Evolutionary conservation across 345 rosid genomes (phyloP), one percentile per base, ranked within the genome.

Genomic region (Citrus australasica): DNA sequence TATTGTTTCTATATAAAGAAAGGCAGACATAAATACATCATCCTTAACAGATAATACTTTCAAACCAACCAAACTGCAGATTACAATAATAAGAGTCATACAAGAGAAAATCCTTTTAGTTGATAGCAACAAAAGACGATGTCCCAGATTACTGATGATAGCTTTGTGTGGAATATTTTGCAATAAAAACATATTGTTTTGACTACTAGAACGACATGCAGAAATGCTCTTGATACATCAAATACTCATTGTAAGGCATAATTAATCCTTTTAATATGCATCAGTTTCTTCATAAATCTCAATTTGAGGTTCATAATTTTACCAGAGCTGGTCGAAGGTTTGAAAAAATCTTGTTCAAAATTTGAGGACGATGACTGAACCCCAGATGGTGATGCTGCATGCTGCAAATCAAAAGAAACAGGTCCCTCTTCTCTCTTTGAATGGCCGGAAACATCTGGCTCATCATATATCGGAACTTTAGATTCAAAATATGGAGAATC

Each of bases 281-380:
- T 46, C 24, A 48, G 4, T 17, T 66, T 35, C 71, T 22, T 5
- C 25, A 37, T 48, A 66, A 33, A 60, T 66, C 14, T 67, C 71
- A 32, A n/a, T 63, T 76, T 48, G 55, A 42, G 42, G 71, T 40
- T 73, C 83, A 40, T 21, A 70, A 71, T 75, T 61, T 78, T 79
- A 92, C 92, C 93, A 85, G 95, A 87, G 79, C 84, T 82, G 66
- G 92, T 87, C 28, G 92, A 87, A 74, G 88, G 86, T 81, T 76
- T 10, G 14, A 53, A 37, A 73, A 78, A 66, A 78, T 81, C 84
- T 40, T 78, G 84, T n/a, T 89, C 84, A 42, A 74, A 74, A 60
- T 78, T 83, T 22, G 85, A 74, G 42, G 90, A 80, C 22, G 85
- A 88, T 48, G 90, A 86, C 42, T 81, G 87, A 53, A 85, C 81